phyloP scores from a whole-genome alignment of 2,329 filamentous ascomycete genomes.

The Sarocladium kiliense region DNA sequence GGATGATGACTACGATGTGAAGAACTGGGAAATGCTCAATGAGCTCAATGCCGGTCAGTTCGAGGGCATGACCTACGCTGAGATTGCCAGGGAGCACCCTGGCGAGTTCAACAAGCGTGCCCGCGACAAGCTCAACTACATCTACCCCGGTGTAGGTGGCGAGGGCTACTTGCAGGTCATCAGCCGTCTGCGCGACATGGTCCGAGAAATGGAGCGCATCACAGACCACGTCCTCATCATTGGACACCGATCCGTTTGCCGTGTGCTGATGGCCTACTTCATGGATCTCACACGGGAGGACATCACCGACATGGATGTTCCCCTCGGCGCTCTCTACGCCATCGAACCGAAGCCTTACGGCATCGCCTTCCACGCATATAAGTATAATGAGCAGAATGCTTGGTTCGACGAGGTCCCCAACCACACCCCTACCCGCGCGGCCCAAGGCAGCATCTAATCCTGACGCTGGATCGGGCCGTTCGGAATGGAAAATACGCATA shows the following conservation, averaged over 20 bases:
- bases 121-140: conserved; percentile 87
- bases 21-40: conserved; percentile 97
- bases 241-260: conserved; percentile 85
- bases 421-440: conserved; percentile 63
- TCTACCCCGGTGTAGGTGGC: conserved; percentile 91
- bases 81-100: conserved; percentile 73
- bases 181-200: conserved; percentile 89
- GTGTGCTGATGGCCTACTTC: conserved; percentile 94
- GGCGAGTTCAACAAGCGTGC: conserved; percentile 78
- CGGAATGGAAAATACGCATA: too few species aligned
- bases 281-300: conserved; percentile 86
- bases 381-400: conserved; percentile 71
- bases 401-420: conserved; percentile 85
- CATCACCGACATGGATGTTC: conserved; percentile 91
- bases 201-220: conserved; percentile 94
- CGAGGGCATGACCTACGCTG: conserved; percentile 90
- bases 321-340: conserved; percentile 87
- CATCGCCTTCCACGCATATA: conserved; percentile 93
- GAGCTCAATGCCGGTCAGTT: conserved; percentile 91
- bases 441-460: conserved; percentile 18
- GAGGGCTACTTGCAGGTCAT: conserved; percentile 97
- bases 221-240: conserved; percentile 92
- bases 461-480: too few species aligned
- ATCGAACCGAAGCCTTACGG: conserved; percentile 98
- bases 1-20: conserved; percentile 92